A percentile compares a stretch with the other conserved stretches of the same genome.
phyloP scores from a whole-genome alignment of 371 early-diverging fungal genomes.

The Syncephalastrum racemosum region DNA sequence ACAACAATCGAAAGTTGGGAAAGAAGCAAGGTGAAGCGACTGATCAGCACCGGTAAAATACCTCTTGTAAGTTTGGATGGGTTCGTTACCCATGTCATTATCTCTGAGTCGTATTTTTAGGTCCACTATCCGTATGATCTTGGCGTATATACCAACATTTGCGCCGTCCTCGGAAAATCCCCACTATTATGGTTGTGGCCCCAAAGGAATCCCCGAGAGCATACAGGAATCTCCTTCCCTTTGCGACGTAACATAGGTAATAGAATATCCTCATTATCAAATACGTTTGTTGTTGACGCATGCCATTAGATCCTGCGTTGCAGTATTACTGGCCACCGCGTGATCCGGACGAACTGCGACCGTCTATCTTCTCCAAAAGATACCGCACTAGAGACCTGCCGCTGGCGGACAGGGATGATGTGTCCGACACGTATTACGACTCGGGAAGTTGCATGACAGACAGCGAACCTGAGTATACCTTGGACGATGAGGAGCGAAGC shows the following conservation, averaged over 20 bases:
- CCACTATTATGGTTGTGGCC: constrained; percentile 74
- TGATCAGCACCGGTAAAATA: constrained; percentile 63
- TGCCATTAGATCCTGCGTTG: constrained; percentile 11
- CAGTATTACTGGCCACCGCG: constrained; percentile 26
- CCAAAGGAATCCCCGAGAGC: constrained; percentile 54
- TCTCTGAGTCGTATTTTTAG: constrained; percentile 22
- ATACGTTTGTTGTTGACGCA: background rate
- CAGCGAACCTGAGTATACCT: constrained; percentile 29
- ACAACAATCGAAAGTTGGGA: constrained; percentile 93
- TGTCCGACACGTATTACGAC: constrained; percentile 33
- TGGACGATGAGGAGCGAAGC: constrained; percentile 32
- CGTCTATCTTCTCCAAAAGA: constrained; percentile 27
- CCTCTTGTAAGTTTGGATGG: constrained; percentile 39
- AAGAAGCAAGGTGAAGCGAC: constrained; percentile 77
- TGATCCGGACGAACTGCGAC: constrained; percentile 25
- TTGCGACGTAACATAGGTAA: constrained; percentile 35
- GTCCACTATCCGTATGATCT: constrained; percentile 92
- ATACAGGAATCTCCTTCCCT: constrained; percentile 63
- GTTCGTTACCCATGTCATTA: background rate
- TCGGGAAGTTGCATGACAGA: constrained; percentile 36
- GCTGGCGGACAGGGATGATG: background rate
- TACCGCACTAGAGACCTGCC: constrained; percentile 16
- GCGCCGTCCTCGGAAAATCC: constrained; percentile 73
- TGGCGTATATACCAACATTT: constrained; percentile 74
- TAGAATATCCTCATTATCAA: background rate